Percentiles rank a stretch among this genome's conserved stretches.
Evolutionary conservation across 2,329 filamentous ascomycete species (phyloP).

Genomic region (Colletotrichum tamarilloi): DNA sequence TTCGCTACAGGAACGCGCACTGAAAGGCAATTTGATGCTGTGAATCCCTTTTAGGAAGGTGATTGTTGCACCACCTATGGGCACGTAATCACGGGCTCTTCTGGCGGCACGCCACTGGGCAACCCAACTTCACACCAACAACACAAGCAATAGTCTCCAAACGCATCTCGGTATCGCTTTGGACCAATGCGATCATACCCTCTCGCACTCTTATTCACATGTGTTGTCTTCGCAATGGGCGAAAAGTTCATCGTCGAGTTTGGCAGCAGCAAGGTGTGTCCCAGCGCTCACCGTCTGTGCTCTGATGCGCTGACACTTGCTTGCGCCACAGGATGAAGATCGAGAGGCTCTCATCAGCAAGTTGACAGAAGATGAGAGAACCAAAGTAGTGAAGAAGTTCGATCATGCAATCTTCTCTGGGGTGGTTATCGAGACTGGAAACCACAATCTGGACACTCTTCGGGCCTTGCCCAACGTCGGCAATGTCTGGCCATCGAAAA

Average conservation of each 20-base stretch:
- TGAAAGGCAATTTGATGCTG: background rate
- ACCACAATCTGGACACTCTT: constrained; percentile 48
- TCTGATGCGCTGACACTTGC: background rate
- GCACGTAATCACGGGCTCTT: background rate
- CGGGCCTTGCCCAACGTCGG: constrained; percentile 46
- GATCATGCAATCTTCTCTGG: constrained; percentile 47
- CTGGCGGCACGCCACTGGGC: background rate
- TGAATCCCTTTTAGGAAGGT: background rate
- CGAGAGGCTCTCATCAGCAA: constrained; percentile 13
- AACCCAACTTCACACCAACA: background rate
- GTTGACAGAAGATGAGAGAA: constrained; percentile 18
- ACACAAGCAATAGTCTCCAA: background rate
- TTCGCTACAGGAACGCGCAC: background rate
- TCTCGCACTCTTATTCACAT: background rate
- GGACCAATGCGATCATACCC: background rate
- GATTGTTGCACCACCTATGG: background rate
- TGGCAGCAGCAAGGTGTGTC: constrained; percentile 23
- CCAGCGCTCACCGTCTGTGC: background rate
- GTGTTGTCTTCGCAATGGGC: constrained; percentile 7
- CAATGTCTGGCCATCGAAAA: constrained; percentile 47
- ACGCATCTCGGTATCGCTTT: background rate
- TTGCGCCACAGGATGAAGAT: constrained; percentile 15
- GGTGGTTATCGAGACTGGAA: constrained; percentile 45
- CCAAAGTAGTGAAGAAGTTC: constrained; percentile 24
- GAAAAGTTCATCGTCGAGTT: constrained; percentile 34